Conservation (phyloP, 257 asterid genomes). For the Jacaranda copaia region DNA sequence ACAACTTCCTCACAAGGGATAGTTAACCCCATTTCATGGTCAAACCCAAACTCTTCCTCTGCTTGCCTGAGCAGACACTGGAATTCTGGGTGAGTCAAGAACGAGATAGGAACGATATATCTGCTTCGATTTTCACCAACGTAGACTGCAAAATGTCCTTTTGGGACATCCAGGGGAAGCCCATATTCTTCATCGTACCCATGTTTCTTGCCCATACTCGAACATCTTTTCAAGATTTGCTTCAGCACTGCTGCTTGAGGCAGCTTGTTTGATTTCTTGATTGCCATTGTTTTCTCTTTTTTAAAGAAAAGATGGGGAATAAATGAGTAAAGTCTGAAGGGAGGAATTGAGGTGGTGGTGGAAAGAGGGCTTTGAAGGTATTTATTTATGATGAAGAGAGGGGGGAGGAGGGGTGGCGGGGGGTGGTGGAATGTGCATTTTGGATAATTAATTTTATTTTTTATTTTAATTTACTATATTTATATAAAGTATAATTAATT, state of each 20-base stretch:
- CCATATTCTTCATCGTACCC: constrained; percentile 41
- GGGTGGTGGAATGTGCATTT: no score
- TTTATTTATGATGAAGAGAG: constrained; percentile 41
- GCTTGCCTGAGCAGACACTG: constrained; percentile 51
- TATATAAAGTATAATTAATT: no score
- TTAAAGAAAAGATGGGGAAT: not conserved
- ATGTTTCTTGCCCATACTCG: constrained; percentile 52
- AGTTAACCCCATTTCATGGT: constrained; percentile 55
- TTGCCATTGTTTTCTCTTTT: constrained; percentile 39
- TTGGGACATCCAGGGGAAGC: constrained; percentile 59
- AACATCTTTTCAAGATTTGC: constrained; percentile 54
- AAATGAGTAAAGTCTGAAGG: not conserved
- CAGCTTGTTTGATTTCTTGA: constrained; percentile 45
- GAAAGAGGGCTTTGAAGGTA: constrained; percentile 41
- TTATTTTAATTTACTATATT: no score
- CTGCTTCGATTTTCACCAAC: constrained; percentile 55
- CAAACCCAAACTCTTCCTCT: constrained; percentile 60
- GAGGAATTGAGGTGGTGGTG: constrained; percentile 1
- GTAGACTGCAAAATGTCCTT: constrained; percentile 59
- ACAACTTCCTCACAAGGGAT: constrained; percentile 59
- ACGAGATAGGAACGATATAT: constrained; percentile 56
- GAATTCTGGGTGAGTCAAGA: constrained; percentile 58
- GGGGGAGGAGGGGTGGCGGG: not conserved
- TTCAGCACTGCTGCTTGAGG: constrained; percentile 43
- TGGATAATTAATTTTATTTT: no score